Evolutionary conservation across 306 rosid species (phyloP), one percentile per base, ranked within the genome.

Genomic region (Vigna reflexopilosa): DNA sequence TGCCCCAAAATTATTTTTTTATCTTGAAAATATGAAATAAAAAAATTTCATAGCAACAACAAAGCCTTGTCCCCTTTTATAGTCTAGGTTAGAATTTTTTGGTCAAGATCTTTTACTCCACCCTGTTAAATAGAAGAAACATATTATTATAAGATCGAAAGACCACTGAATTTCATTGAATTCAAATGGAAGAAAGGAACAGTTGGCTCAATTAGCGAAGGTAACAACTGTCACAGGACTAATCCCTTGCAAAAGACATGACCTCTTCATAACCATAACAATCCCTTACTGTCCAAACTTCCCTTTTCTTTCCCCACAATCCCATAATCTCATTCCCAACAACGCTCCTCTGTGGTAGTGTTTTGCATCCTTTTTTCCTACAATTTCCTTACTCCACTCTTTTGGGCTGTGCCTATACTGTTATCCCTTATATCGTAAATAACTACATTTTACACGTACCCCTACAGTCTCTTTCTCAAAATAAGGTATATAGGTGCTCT

Each of bases 21-120:
- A 12, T 24, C 26, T 58, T 40, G 30, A 55, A 44, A 54, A 0
- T n/a, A 66, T 1, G 52, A 22, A 7, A 64, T 42, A 66, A 77
- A 66, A 10, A 42, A 38, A 50, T 0, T 10, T 66, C 38, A 71
- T 34, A 13, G 52, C 24, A 30, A 16, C 17, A 15, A 30, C n/a
- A 45, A 70, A 72, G 26, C 1, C 67, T 76, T 13, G 38, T 50
- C 61, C 72, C 63, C 59, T 50, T 14, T 49, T 52, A 42, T 34
- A n/a, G 63, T 52, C 63, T 52, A 52, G 32, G 19, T 30, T 30
- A 4, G 13, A 34, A 30, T 50, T 16, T 48, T 66, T 42, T 32
- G 10, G 50, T 42, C 20, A 42, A 66, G 30, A 40, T 42, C 54
- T 4, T 50, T 40, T 49, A 34, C 38, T 17, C 49, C 28, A 36